Percentiles rank a stretch among this genome's conserved stretches.
Evolutionary conservation across 2,329 filamentous ascomycete genomes (phyloP).

Genomic region (Aspergillus spinulosporus): DNA sequence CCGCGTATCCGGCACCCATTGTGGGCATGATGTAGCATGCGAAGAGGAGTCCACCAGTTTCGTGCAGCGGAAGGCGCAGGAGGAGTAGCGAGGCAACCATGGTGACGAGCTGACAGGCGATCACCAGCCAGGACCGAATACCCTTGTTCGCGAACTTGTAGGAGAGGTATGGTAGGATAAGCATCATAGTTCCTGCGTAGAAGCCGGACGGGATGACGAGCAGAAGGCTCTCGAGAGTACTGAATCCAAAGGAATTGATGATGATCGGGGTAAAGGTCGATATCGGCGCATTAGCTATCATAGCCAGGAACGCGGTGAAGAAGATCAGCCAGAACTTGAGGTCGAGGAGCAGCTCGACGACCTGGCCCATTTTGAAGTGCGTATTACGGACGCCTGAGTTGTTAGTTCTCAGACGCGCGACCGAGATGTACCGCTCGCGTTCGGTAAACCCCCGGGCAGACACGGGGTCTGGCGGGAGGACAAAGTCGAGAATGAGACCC

Average conservation of each 20-base stretch:
- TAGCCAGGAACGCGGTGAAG: constrained; percentile 41
- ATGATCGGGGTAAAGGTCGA: constrained; percentile 50
- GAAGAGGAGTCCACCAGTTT: constrained; percentile 50
- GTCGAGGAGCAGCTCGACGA: constrained; percentile 26
- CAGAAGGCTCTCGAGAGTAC: constrained; percentile 45
- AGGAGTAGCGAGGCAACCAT: constrained; percentile 46
- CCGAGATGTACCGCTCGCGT: constrained; percentile 28
- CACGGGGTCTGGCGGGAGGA: constrained; percentile 46
- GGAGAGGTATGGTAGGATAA: constrained; percentile 44
- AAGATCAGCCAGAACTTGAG: constrained; percentile 30
- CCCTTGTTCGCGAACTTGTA: constrained; percentile 32
- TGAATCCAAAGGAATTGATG: constrained; percentile 49
- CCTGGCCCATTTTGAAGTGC: constrained; percentile 48
- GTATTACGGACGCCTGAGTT: constrained; percentile 41
- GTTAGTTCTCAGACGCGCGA: constrained; percentile 29
- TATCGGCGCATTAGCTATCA: constrained; percentile 49
- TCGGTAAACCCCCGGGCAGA: constrained; percentile 45
- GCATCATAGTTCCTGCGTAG: constrained; percentile 40
- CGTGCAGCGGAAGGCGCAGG: constrained; percentile 44
- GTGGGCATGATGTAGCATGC: constrained; percentile 52
- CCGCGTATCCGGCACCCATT: constrained; percentile 49
- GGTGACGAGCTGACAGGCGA: constrained; percentile 45
- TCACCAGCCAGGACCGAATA: constrained; percentile 42
- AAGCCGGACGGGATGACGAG: constrained; percentile 45
- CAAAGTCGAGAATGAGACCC: constrained; percentile 41